phyloP scores from a whole-genome alignment of 1,139 yeast species.

The Yamadazyma spencermartinsiae region DNA sequence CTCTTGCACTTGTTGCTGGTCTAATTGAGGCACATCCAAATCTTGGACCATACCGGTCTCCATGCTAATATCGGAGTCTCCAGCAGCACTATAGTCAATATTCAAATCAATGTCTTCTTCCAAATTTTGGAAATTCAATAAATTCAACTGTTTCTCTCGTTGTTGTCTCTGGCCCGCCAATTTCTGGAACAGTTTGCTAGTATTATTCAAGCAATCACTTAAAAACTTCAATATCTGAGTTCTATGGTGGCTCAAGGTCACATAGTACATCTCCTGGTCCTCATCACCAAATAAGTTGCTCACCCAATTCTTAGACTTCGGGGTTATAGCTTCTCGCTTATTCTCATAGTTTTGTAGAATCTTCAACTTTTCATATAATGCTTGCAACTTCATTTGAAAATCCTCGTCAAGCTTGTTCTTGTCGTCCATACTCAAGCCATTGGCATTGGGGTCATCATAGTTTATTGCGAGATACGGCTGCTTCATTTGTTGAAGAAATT shows the following conservation, averaged over 20 bases:
- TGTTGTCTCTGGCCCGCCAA: slow-evolving; percentile 44
- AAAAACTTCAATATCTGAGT: slow-evolving; percentile 42
- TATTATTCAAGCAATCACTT: slow-evolving; percentile 33
- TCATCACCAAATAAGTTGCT: slow-evolving; percentile 28
- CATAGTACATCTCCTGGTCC: slow-evolving; percentile 29
- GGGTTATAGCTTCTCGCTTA: slow-evolving; percentile 29
- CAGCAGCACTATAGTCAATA: slow-evolving; percentile 5
- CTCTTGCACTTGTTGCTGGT: slow-evolving; percentile 66
- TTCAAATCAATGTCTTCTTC: slow-evolving; percentile 28
- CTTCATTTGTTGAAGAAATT: slow-evolving; percentile 40
- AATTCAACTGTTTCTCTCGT: slow-evolving; percentile 42
- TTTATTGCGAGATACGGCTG: slow-evolving; percentile 45
- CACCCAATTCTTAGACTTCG: slow-evolving; percentile 22
- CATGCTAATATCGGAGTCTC: not conserved
- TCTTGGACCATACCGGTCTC: not conserved
- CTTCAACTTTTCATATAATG: slow-evolving; percentile 50
- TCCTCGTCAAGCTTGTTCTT: slow-evolving; percentile 59
- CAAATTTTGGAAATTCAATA: slow-evolving; percentile 44
- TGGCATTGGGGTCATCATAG: slow-evolving; percentile 23
- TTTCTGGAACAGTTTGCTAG: slow-evolving; percentile 36
- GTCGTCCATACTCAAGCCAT: slow-evolving; percentile 34
- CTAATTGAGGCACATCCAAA: slow-evolving; percentile 21
- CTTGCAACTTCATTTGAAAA: slow-evolving; percentile 50
- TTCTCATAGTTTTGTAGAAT: slow-evolving; percentile 52
- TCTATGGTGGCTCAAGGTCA: slow-evolving; percentile 31